Evolutionary conservation across 805 yeast species (phyloP).

Genomic region (Pichia membranifaciens): DNA sequence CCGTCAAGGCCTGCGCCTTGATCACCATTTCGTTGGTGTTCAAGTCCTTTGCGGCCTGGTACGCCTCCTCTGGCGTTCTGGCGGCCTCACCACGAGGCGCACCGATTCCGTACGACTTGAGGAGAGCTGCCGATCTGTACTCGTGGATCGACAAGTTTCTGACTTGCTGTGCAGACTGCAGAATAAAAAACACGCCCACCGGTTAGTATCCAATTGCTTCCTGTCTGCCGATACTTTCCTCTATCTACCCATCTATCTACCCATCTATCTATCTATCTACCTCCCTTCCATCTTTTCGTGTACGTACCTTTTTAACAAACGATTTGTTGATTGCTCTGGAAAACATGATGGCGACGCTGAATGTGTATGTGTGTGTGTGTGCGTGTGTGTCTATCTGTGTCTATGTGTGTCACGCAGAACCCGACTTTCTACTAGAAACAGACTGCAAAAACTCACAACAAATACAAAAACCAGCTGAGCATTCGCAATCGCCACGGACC

Average conservation of each 20-base stretch:
- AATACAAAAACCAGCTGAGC: not conserved
- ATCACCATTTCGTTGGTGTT: slow-evolving; percentile 79
- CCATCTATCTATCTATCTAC: no score
- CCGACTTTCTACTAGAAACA: no score
- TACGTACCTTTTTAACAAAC: slow-evolving; percentile 17
- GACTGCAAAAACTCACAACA: no score
- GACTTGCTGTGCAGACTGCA: slow-evolving; percentile 21
- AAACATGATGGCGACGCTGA: slow-evolving; percentile 15
- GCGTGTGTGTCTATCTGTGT: no score
- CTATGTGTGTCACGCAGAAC: no score
- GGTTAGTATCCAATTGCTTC: not conserved
- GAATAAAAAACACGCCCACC: not conserved
- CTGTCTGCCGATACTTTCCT: no score
- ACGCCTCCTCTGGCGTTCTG: slow-evolving; percentile 83
- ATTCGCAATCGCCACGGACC: not conserved
- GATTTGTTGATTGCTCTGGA: slow-evolving; percentile 20
- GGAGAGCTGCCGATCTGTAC: slow-evolving; percentile 86
- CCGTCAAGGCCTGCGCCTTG: slow-evolving; percentile 98
- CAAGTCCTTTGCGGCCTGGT: slow-evolving; percentile 68
- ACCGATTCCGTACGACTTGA: slow-evolving; percentile 76
- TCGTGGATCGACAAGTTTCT: slow-evolving; percentile 92
- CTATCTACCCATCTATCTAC: no score
- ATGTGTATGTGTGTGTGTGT: not conserved
- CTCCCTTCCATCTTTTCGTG: not conserved
- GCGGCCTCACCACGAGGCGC: slow-evolving; percentile 93